These are phyloP conservation scores for Fusarium beomiforme DNA, from an alignment of 2,329 filamentous ascomycete species.

Conservation along the genomic window DNA sequence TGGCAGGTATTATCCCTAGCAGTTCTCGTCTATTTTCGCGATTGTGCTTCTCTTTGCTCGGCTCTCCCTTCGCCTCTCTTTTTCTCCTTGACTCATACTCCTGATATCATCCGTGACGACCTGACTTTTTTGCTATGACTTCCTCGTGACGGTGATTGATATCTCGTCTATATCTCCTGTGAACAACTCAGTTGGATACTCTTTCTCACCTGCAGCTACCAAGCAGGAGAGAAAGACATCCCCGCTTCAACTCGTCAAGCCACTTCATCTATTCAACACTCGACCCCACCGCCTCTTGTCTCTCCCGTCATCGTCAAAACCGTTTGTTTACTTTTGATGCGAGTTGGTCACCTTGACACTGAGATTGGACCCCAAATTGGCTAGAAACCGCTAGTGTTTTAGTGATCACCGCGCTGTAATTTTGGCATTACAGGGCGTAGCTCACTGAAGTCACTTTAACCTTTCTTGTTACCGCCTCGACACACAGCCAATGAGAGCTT, in stretches of 20 bases:
- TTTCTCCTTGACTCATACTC: conserved; percentile 18
- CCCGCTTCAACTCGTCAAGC: conserved; percentile 12
- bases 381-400: conserved; percentile 21
- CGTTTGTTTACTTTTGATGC: conserved; percentile 34
- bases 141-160: conserved; percentile 2
- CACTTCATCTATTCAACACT: conserved; percentile 23
- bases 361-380: conserved; percentile 20
- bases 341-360: conserved; percentile 23
- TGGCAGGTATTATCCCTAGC: conserved; percentile 11
- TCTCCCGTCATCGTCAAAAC: conserved; percentile 14
- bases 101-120: conserved; percentile 16
- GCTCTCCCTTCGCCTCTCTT: conserved; percentile 5
- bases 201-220: conserved; percentile 12
- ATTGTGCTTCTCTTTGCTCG: conserved; percentile 14
- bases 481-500: conserved; percentile 35
- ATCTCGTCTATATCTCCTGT: conserved; percentile 1
- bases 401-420: conserved; percentile 19
- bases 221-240: conserved; percentile 9
- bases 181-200: background rate
- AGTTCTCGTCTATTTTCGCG: conserved; percentile 27
- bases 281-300: conserved; percentile 23
- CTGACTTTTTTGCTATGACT: background rate
- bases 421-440: background rate
- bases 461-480: conserved; percentile 24
- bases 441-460: conserved; percentile 30